These are phyloP conservation scores for Uronychia binucleata DNA, from an alignment of 73 alveolate species.

Conservation along the genomic window DNA sequence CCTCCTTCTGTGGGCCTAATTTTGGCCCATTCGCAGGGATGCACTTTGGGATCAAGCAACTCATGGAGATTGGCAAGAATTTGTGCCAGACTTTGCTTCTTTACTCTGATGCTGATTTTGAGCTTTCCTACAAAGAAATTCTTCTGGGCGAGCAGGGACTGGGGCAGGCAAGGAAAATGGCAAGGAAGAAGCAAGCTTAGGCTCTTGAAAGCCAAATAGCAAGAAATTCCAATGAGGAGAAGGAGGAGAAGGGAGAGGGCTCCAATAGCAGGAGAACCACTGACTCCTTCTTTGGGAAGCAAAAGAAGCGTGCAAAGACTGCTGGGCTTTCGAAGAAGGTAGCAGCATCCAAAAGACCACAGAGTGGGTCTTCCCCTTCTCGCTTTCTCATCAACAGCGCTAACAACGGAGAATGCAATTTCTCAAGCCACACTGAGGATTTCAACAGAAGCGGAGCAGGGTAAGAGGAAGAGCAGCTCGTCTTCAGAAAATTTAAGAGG, in stretches of 20 bases:
- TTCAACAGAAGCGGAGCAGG: not conserved
- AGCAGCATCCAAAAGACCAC: not conserved
- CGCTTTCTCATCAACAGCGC: not conserved
- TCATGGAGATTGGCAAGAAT: conserved; percentile 83
- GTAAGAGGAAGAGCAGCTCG: not conserved
- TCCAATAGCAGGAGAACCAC: too few species aligned
- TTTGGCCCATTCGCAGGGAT: conserved; percentile 69
- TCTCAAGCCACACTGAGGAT: conserved; percentile 11
- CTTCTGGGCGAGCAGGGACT: too few species aligned
- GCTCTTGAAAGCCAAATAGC: too few species aligned
- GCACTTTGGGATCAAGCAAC: conserved; percentile 71
- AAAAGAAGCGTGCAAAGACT: not conserved
- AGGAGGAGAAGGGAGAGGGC: too few species aligned
- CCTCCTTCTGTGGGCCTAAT: conserved; percentile 92
- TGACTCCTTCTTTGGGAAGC: too few species aligned
- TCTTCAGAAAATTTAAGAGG: not conserved
- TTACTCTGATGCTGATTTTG: conserved; percentile 14
- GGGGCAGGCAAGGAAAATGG: too few species aligned
- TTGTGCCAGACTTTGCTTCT: conserved; percentile 75
- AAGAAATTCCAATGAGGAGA: too few species aligned
- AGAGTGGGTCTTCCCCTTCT: not conserved
- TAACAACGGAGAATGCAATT: not conserved
- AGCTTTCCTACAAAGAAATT: conserved; percentile 4
- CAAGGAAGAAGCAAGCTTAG: too few species aligned
- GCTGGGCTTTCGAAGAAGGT: not conserved